Evolutionary conservation across 2,329 filamentous ascomycete species (phyloP), one percentile per base, ranked within the genome.

Genomic region (Xylariaceae sp.): DNA sequence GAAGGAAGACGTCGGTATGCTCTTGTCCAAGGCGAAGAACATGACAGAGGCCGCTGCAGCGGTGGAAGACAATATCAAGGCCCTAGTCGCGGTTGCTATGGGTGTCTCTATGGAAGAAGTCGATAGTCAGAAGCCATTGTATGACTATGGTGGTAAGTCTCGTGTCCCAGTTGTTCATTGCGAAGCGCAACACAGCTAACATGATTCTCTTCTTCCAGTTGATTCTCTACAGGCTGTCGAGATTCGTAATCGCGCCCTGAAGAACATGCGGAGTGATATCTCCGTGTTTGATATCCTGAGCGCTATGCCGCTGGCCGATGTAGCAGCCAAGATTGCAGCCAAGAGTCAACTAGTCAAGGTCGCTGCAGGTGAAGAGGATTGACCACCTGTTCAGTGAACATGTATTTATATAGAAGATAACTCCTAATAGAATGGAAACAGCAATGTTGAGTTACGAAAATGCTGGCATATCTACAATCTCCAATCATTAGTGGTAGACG

Each of bases 211-310:
- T 17, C 23, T 11, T 21, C 5, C 17, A 43, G 33, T 43, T 5
- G 41, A 43, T 29, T 43, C 33, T 16, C 12, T 43, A 25, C 22
- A 43, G 19, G 41, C 41, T 6, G 41, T 43, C 1, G 33, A 43
- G 16, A 43, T 43, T 7, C 41, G 33, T 4, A 43, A 43, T 32
- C 33, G 19, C 20, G 41, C 19, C 17, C 14, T 37, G 6, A 25
- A 29, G 5, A 20, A 43, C 5, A 25, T 43, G 41, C 20, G 17
- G 12, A 43, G 40, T 37, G 40, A 43, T 37, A 43, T 43, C 20
- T 43, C 33, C 12, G 41, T 37, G 17, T 43, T 43, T 17, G 41
- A 38, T 14, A 43, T 43, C 22, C 25, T 43, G 19, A 43, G 33
- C 16, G 27, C 27, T 32, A 8, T 32, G 27, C 27, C 27, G 27